Evolutionary conservation across 1,139 yeast genomes (phyloP).

Genomic region (Blastobotrys malaysiensis): DNA sequence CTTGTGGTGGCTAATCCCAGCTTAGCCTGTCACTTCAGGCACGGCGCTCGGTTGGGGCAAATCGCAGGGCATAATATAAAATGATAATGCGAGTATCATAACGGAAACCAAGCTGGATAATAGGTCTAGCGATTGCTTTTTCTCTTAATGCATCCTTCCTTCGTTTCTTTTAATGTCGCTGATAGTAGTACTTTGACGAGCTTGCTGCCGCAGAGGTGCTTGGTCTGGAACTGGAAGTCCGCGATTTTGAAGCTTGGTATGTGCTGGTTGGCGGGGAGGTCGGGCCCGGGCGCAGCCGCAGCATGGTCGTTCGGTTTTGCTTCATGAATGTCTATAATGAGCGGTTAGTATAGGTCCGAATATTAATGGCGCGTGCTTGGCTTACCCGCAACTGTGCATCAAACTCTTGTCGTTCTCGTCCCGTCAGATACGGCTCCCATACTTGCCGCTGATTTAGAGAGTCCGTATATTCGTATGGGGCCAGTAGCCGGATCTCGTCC

Average conservation of each 20-base stretch:
- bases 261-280: slow-evolving; percentile 1
- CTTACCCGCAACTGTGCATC: slow-evolving; percentile 29
- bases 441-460: slow-evolving; percentile 31
- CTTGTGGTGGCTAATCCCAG: background rate
- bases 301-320: slow-evolving; percentile 25
- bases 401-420: slow-evolving; percentile 30
- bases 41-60: background rate
- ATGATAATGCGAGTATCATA: background rate
- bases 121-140: background rate
- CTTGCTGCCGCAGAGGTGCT: background rate
- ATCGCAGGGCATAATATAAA: background rate
- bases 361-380: background rate
- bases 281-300: slow-evolving; percentile 30
- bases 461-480: slow-evolving; percentile 32
- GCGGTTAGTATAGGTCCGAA: slow-evolving; percentile 4
- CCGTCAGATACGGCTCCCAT: slow-evolving; percentile 33
- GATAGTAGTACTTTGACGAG: background rate
- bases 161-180: slow-evolving; percentile 1
- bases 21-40: background rate
- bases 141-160: background rate
- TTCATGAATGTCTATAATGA: slow-evolving; percentile 24
- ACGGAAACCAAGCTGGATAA: background rate
- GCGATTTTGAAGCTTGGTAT: background rate
- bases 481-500: slow-evolving; percentile 22
- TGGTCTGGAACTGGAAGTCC: background rate